Evolutionary conservation across 805 yeast species (phyloP).

Genomic region (Torulaspora microellipsoides): DNA sequence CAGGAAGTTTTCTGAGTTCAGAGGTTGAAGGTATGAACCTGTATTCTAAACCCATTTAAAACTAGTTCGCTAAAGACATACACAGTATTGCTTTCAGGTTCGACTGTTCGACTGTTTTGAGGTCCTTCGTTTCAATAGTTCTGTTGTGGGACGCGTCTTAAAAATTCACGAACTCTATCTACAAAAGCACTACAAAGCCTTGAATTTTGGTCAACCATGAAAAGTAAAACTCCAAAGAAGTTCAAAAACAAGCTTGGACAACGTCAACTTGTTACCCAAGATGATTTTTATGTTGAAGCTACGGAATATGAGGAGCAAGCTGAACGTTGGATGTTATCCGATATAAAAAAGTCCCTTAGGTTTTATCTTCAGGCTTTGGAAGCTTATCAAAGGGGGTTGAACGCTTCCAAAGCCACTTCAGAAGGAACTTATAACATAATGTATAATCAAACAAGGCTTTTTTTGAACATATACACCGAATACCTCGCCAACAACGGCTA

Average conservation of each 20-base stretch:
- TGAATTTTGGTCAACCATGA: neutral
- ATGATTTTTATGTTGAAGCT: slow-evolving; percentile 33
- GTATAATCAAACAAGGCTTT: slow-evolving; percentile 31
- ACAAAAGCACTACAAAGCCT: neutral
- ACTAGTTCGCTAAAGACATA: neutral
- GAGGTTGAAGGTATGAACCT: slow-evolving; percentile 5
- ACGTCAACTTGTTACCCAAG: slow-evolving; percentile 20
- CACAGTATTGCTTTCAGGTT: no score
- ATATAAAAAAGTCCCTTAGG: slow-evolving; percentile 28
- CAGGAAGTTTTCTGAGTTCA: slow-evolving; percentile 1
- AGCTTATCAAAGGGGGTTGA: slow-evolving; percentile 35
- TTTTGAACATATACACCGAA: slow-evolving; percentile 30
- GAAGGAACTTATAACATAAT: slow-evolving; percentile 35
- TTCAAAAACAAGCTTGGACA: slow-evolving; percentile 11
- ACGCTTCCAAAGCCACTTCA: slow-evolving; percentile 22
- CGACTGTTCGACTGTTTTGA: neutral
- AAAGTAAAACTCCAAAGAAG: slow-evolving; percentile 11
- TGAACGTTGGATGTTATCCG: slow-evolving; percentile 35
- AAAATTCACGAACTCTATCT: neutral
- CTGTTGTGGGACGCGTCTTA: neutral
- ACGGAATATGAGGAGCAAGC: slow-evolving; percentile 33
- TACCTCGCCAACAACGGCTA: slow-evolving; percentile 29
- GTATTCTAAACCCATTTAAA: slow-evolving; percentile 2
- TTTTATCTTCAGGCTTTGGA: slow-evolving; percentile 27
- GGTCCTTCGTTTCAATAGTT: neutral